Evolutionary conservation across 495 filamentous ascomycete species (phyloP).

Genomic region (Cryomyces minteri): DNA sequence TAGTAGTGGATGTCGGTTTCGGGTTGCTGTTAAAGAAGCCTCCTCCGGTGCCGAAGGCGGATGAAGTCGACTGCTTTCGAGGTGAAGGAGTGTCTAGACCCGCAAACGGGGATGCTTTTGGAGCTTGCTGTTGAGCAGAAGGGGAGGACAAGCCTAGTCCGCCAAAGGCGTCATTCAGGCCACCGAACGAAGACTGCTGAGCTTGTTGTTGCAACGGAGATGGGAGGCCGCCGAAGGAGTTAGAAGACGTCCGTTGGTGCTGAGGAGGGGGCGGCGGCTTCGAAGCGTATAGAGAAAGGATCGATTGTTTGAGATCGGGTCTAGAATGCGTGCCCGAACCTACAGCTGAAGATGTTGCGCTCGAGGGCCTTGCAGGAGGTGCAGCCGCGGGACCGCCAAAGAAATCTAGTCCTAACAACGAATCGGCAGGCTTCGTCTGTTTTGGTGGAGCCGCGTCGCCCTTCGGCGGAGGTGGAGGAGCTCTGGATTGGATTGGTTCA

Average conservation of each 20-base stretch:
- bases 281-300: slow-evolving; percentile 84
- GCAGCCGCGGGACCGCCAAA: slow-evolving; percentile 52
- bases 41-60: slow-evolving; percentile 39
- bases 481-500: slow-evolving; percentile 31
- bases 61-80: slow-evolving; percentile 32
- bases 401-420: slow-evolving; percentile 84
- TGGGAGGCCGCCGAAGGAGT: slow-evolving; percentile 49
- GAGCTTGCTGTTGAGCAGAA: slow-evolving; percentile 30
- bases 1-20: not conserved
- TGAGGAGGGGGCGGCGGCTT: slow-evolving; percentile 34
- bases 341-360: slow-evolving; percentile 39
- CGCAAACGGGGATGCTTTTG: slow-evolving; percentile 57
- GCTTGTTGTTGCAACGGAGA: slow-evolving; percentile 32
- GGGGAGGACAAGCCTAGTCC: slow-evolving; percentile 55
- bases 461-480: slow-evolving; percentile 39
- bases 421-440: slow-evolving; percentile 56
- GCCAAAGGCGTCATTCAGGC: slow-evolving; percentile 76
- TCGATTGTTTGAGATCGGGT: slow-evolving; percentile 92
- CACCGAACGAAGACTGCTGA: slow-evolving; percentile 39
- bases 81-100: slow-evolving; percentile 40
- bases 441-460: slow-evolving; percentile 42
- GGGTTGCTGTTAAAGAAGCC: slow-evolving; percentile 52
- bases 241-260: slow-evolving; percentile 36
- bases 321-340: slow-evolving; percentile 46
- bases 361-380: slow-evolving; percentile 48